phyloP scores from a whole-genome alignment of 2,329 filamentous ascomycete genomes.

The Paracoccidioides lutzii region DNA sequence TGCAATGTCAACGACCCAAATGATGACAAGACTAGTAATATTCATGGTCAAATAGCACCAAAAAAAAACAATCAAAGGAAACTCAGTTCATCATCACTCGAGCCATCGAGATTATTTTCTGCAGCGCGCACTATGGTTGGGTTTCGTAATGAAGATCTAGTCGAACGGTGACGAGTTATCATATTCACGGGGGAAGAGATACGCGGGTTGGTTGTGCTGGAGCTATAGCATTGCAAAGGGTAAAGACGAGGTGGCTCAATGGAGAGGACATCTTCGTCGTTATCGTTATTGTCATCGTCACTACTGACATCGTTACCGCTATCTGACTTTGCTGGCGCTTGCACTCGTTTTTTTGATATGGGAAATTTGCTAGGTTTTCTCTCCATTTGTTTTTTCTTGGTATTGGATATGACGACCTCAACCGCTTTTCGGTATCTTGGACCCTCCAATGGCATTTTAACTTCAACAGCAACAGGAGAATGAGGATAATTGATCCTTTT shows the following conservation, averaged over 20 bases:
- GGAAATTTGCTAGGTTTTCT: neutral
- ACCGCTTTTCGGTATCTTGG: neutral
- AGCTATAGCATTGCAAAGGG: neutral
- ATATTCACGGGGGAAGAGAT: neutral
- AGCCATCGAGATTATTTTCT: neutral
- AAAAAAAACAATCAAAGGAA: neutral
- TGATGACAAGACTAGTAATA: neutral
- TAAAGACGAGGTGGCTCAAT: neutral
- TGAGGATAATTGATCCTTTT: neutral
- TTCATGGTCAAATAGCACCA: neutral
- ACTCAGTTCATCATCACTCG: conserved; percentile 4
- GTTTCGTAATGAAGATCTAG: neutral
- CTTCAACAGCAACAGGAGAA: neutral
- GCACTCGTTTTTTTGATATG: neutral
- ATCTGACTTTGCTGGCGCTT: neutral
- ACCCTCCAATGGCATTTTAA: neutral
- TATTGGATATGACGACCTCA: neutral
- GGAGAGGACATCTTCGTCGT: conserved; percentile 1
- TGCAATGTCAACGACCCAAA: neutral
- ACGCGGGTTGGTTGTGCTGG: neutral
- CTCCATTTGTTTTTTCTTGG: neutral
- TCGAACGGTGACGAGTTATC: neutral
- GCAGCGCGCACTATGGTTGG: neutral
- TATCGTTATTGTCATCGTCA: neutral
- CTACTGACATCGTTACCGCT: neutral